These are phyloP conservation scores for Fusarium temperatum DNA, from an alignment of 2,329 filamentous ascomycete species.

Conservation along the genomic window DNA sequence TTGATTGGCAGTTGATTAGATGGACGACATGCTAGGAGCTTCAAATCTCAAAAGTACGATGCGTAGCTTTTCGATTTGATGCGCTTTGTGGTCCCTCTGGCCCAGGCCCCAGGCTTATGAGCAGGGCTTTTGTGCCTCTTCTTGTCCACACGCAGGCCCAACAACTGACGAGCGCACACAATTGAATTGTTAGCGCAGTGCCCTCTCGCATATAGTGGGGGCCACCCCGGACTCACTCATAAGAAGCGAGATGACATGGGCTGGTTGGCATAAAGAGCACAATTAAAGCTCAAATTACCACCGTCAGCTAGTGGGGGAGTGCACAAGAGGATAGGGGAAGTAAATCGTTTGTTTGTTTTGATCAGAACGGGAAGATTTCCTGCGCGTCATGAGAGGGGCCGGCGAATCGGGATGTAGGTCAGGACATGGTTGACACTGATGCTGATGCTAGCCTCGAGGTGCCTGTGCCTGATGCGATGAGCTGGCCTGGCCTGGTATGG, in stretches of 20 bases:
- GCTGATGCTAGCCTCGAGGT: constrained; percentile 10
- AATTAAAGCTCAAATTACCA: constrained; percentile 44
- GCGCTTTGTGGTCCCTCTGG: constrained; percentile 9
- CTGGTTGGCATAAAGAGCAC: constrained; percentile 42
- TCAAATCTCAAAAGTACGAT: constrained; percentile 23
- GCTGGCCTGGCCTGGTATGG: constrained; percentile 18
- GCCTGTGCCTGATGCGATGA: constrained; percentile 23
- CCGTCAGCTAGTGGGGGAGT: constrained; percentile 40
- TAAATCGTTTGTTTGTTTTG: constrained; percentile 45
- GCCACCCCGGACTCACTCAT: constrained; percentile 41
- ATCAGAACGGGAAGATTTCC: constrained; percentile 36
- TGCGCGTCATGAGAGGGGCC: constrained; percentile 40
- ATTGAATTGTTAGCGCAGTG: constrained; percentile 20
- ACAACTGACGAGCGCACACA: constrained; percentile 20
- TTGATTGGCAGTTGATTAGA: constrained; percentile 33
- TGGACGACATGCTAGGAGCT: constrained; percentile 14
- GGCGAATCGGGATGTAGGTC: constrained; percentile 31
- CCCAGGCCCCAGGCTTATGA: not conserved
- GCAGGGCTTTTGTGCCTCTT: constrained; percentile 23
- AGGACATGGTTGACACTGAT: constrained; percentile 22
- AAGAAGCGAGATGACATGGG: constrained; percentile 46
- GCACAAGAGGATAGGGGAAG: constrained; percentile 32
- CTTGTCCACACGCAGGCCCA: constrained; percentile 10
- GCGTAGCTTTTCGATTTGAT: constrained; percentile 36
- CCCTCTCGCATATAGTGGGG: constrained; percentile 33